Evolutionary conservation across 2,329 filamentous ascomycete species (phyloP).

Genomic region (Colletotrichum sp.): DNA sequence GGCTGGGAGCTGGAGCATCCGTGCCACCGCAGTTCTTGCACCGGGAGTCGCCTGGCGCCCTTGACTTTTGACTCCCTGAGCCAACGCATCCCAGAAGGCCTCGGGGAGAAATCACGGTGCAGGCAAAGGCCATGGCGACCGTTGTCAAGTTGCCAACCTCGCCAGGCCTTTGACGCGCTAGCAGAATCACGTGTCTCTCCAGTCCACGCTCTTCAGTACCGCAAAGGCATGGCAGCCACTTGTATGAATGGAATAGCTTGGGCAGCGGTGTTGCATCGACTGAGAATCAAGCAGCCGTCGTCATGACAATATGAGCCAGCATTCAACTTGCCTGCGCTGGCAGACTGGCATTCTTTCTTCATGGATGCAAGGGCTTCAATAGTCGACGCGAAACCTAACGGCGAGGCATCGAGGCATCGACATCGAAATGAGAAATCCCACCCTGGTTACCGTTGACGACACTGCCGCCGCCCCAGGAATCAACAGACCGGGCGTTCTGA

Average conservation of each 20-base stretch:
- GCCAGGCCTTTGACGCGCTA: not conserved
- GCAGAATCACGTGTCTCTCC: not conserved
- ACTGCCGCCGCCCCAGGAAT: not conserved
- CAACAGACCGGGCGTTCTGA: not conserved
- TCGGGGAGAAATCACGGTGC: not conserved
- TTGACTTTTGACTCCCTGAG: not conserved
- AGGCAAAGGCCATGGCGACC: not conserved
- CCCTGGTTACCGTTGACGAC: constrained; percentile 9
- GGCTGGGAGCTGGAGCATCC: constrained; percentile 3
- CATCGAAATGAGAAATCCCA: constrained; percentile 1
- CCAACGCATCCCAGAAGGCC: not conserved
- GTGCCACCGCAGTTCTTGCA: constrained; percentile 8
- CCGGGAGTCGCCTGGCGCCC: not conserved
- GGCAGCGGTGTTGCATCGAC: not conserved
- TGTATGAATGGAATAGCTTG: too few relatives aligned
- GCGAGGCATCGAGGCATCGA: constrained; percentile 13
- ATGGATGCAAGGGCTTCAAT: not conserved
- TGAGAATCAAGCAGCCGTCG: not conserved
- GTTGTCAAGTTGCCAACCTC: not conserved
- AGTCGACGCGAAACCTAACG: not conserved
- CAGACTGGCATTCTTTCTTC: not conserved
- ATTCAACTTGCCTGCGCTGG: not conserved
- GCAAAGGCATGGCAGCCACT: not conserved
- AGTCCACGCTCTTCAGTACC: not conserved
- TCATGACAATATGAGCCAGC: not conserved